Conservation (phyloP, 1,139 yeast genomes). For the Hyphopichia fennica region DNA sequence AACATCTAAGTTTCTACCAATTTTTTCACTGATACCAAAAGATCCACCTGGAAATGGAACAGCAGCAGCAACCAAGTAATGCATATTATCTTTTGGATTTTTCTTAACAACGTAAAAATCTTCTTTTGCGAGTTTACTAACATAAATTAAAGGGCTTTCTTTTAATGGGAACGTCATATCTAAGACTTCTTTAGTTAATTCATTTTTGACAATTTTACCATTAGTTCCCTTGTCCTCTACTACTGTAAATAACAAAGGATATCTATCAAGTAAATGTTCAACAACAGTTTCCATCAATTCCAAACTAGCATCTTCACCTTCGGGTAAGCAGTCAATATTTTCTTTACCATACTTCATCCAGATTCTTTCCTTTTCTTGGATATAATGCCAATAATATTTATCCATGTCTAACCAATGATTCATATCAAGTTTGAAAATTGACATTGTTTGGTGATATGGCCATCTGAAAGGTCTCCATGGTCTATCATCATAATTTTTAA, state of each 20-base stretch:
- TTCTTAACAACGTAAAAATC: conserved; percentile 65
- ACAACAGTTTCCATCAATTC: conserved; percentile 66
- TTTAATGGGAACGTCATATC: conserved; percentile 61
- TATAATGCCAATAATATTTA: conserved; percentile 66
- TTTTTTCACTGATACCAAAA: conserved; percentile 57
- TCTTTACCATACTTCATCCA: conserved; percentile 58
- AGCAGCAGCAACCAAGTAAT: conserved; percentile 70
- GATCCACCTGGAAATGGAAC: conserved; percentile 82
- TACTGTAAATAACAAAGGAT: conserved; percentile 61
- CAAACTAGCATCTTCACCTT: conserved; percentile 58
- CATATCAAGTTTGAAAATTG: conserved; percentile 64
- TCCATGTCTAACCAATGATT: conserved; percentile 84
- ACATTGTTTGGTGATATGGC: conserved; percentile 83
- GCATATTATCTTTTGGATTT: conserved; percentile 54
- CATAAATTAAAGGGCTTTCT: conserved; percentile 61
- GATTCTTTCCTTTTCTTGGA: conserved; percentile 60
- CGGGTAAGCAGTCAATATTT: conserved; percentile 68
- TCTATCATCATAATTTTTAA: conserved; percentile 63
- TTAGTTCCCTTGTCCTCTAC: conserved; percentile 34
- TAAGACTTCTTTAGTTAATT: conserved; percentile 58
- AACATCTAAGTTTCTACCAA: conserved; percentile 61
- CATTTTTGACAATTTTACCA: conserved; percentile 53
- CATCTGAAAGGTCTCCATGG: conserved; percentile 83
- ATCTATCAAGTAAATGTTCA: conserved; percentile 58
- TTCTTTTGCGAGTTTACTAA: conserved; percentile 71